phyloP scores from a whole-genome alignment of 495 filamentous ascomycete genomes.

The Lineolata rhizophorae region DNA sequence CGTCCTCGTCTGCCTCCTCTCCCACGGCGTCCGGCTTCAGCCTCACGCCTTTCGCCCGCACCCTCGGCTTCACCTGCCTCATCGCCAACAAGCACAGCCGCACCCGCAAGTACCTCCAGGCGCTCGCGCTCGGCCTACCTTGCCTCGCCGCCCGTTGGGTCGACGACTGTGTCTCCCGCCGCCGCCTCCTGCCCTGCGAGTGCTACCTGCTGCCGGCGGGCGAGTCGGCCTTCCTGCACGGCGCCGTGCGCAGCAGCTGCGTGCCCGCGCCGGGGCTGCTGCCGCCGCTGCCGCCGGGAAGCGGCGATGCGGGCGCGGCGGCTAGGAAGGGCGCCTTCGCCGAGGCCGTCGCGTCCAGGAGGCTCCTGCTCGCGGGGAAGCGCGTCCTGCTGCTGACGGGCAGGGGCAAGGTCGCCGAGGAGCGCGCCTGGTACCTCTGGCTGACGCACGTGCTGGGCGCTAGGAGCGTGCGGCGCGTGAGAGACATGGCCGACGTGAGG shows the following conservation, averaged over 20 bases:
- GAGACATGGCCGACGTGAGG: conserved; percentile 39
- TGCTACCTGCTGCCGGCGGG: conserved; percentile 76
- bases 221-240: conserved; percentile 50
- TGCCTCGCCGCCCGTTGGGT: conserved; percentile 70
- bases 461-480: conserved; percentile 34
- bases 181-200: conserved; percentile 44
- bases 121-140: conserved; percentile 72
- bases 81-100: conserved; percentile 76
- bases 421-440: conserved; percentile 39
- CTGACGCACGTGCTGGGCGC: conserved; percentile 63
- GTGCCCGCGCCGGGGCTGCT: conserved; percentile 32
- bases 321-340: conserved; percentile 20
- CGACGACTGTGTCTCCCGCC: conserved; percentile 39
- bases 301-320: conserved; percentile 5
- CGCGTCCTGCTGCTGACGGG: conserved; percentile 58
- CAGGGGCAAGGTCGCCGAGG: conserved; percentile 38
- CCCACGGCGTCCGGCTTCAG: conserved; percentile 17
- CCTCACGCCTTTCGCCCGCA: conserved; percentile 26
- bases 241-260: conserved; percentile 53
- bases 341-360: conserved; percentile 31
- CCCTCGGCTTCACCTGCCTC: conserved; percentile 57
- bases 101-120: conserved; percentile 88
- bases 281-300: not conserved
- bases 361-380: conserved; percentile 39
- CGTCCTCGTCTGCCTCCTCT: too few relatives aligned